These are phyloP conservation scores for Serendipita indica DNA, from an alignment of 768 basidiomycete species.

Conservation along the genomic window DNA sequence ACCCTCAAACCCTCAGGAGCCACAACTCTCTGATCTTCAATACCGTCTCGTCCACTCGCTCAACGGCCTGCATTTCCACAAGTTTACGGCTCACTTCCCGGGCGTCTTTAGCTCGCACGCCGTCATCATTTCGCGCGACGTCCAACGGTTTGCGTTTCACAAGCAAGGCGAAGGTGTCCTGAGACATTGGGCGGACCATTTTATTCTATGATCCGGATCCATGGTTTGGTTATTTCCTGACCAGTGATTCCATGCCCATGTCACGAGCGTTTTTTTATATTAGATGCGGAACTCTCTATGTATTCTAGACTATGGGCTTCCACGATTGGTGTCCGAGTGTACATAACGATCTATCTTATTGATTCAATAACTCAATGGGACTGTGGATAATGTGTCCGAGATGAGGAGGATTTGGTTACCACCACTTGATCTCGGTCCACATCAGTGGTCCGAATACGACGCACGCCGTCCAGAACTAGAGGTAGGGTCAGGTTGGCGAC, in stretches of 20 bases:
- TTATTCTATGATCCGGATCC: slow-evolving; percentile 19
- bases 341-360: too few relatives aligned
- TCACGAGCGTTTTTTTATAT: too few relatives aligned
- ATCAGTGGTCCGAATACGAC: slow-evolving; percentile 79
- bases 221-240: too few relatives aligned
- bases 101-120: slow-evolving; percentile 52
- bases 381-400: too few relatives aligned
- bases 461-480: slow-evolving; percentile 78
- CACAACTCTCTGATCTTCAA: slow-evolving; percentile 39
- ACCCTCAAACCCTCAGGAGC: background rate
- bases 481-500: slow-evolving; percentile 6
- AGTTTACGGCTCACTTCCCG: slow-evolving; percentile 51
- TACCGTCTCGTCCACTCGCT: slow-evolving; percentile 40
- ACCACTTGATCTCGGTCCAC: slow-evolving; percentile 77
- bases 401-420: too few relatives aligned
- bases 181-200: slow-evolving; percentile 55
- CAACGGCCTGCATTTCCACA: slow-evolving; percentile 57
- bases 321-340: too few relatives aligned
- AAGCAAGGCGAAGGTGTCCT: slow-evolving; percentile 48
- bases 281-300: too few relatives aligned
- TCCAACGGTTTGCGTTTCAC: slow-evolving; percentile 43
- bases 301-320: too few relatives aligned
- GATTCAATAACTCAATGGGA: too few relatives aligned
- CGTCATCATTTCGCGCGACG: slow-evolving; percentile 53
- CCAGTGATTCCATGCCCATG: too few relatives aligned